Conservation (phyloP, 768 basidiomycete genomes). For the Serendipita sp. region DNA sequence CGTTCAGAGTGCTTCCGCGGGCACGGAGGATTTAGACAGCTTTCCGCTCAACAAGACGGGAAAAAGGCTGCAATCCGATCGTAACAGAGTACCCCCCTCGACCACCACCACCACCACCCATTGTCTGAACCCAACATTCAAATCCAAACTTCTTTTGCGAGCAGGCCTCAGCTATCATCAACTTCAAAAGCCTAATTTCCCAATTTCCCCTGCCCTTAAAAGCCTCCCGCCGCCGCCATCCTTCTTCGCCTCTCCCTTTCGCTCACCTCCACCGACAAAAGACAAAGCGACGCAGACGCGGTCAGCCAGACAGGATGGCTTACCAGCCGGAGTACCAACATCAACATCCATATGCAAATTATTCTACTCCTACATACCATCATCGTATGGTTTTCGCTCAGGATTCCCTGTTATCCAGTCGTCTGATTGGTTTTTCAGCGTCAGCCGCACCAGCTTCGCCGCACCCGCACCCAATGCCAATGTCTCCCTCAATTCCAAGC, state of each 20-base stretch:
- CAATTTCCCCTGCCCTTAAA: neutral
- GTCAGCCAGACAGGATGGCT: neutral
- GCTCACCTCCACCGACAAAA: neutral
- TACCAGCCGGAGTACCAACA: neutral
- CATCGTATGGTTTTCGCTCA: neutral
- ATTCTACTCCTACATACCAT: neutral
- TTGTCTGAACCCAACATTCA: too few species aligned
- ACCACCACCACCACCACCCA: neutral
- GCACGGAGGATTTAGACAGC: too few species aligned
- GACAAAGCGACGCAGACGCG: too few species aligned
- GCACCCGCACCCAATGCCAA: neutral
- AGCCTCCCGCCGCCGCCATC: neutral
- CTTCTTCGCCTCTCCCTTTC: neutral
- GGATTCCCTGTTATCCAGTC: neutral
- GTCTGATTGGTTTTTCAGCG: neutral
- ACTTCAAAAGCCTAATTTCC: conserved; percentile 5
- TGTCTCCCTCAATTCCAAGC: neutral
- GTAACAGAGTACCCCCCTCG: neutral
- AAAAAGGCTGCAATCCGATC: neutral
- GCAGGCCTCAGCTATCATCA: neutral
- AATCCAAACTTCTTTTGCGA: too few species aligned
- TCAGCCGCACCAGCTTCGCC: neutral
- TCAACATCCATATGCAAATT: conserved; percentile 5
- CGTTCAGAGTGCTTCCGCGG: too few species aligned
- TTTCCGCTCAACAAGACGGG: neutral